These are phyloP conservation scores for peach (Prunus persica) DNA, from an alignment of 306 rosid genomes.

Conservation along the genomic window Prunus_persica_NCBIv2 NC_034010.1:23935501-23936000, in stretches of 20 bases:
- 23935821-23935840: too few relatives aligned
- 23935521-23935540: constrained; percentile 83
- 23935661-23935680: background rate
- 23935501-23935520: constrained; percentile 64
- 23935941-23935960: too few relatives aligned
- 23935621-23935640: constrained; percentile 30
- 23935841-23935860: too few relatives aligned
- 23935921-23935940: too few relatives aligned
- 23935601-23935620: background rate
- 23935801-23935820: too few relatives aligned
- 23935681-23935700: constrained; percentile 17
- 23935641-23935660: constrained; percentile 24
- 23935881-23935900: too few relatives aligned
- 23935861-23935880: too few relatives aligned
- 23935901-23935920: too few relatives aligned
- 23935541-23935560: constrained; percentile 93
- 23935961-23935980: too few relatives aligned
- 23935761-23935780: background rate
- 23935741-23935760: background rate
- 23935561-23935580: constrained; percentile 64
- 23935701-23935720: background rate
- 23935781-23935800: background rate
- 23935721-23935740: background rate
- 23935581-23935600: constrained; percentile 56
- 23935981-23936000: too few relatives aligned